These are phyloP conservation scores for Curvularia verruculosa DNA, from an alignment of 2,329 filamentous ascomycete species.

Conservation along the genomic window DNA sequence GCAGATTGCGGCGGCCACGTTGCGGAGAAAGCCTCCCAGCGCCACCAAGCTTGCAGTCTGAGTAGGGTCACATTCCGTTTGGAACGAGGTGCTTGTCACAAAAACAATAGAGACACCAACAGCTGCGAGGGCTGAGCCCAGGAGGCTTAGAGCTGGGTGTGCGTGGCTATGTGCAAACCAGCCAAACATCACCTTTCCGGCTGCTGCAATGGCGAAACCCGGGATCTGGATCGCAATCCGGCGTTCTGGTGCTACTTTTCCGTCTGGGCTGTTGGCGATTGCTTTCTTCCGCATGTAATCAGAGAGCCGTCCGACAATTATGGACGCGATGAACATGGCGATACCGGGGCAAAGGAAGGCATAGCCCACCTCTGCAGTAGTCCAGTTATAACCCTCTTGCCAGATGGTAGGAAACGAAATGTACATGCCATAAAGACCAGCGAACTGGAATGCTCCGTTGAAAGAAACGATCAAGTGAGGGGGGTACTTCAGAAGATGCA, in stretches of 20 bases:
- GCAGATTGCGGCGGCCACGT: slow-evolving; percentile 50
- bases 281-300: slow-evolving; percentile 46
- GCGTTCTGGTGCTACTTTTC: slow-evolving; percentile 47
- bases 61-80: slow-evolving; percentile 50
- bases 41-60: slow-evolving; percentile 53
- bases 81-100: slow-evolving; percentile 51
- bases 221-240: slow-evolving; percentile 51
- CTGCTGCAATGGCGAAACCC: slow-evolving; percentile 49
- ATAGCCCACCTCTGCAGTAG: slow-evolving; percentile 43
- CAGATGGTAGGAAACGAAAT: slow-evolving; percentile 33
- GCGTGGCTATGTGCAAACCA: slow-evolving; percentile 46
- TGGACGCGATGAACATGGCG: slow-evolving; percentile 45
- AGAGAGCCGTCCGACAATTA: slow-evolving; percentile 49
- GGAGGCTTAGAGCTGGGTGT: slow-evolving; percentile 26
- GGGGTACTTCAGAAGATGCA: slow-evolving; percentile 35
- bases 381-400: slow-evolving; percentile 45
- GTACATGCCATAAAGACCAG: slow-evolving; percentile 37
- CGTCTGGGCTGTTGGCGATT: slow-evolving; percentile 28
- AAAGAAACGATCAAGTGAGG: slow-evolving; percentile 40
- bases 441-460: slow-evolving; percentile 37
- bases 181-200: slow-evolving; percentile 51
- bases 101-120: slow-evolving; percentile 51
- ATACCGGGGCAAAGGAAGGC: slow-evolving; percentile 48
- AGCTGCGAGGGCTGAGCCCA: slow-evolving; percentile 42
- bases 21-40: slow-evolving; percentile 51